Evolutionary conservation across 2,329 filamentous ascomycete genomes (phyloP).

Genomic region (Hypoxylon rubiginosum): DNA sequence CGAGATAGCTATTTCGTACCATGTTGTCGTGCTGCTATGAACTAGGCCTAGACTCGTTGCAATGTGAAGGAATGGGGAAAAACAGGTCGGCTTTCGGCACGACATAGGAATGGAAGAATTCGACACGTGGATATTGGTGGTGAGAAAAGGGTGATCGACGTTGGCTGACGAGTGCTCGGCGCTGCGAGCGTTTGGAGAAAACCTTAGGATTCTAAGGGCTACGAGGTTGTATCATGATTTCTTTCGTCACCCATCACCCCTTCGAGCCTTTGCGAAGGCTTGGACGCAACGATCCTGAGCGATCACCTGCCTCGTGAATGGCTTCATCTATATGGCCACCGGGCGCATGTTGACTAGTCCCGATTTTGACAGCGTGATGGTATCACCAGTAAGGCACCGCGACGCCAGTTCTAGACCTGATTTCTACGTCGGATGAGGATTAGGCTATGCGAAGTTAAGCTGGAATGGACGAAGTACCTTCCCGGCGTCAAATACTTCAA

Average conservation of each 20-base stretch:
- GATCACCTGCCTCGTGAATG: neutral
- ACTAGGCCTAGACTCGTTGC: conserved; percentile 2
- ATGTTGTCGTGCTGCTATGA: conserved; percentile 22
- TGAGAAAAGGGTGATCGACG: conserved; percentile 12
- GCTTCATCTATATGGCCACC: conserved; percentile 13
- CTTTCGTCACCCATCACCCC: conserved; percentile 14
- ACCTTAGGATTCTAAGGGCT: conserved; percentile 20
- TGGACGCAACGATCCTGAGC: conserved; percentile 13
- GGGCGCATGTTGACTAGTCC: conserved; percentile 24
- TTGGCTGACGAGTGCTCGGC: conserved; percentile 27
- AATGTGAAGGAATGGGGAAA: neutral
- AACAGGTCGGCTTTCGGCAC: conserved; percentile 12
- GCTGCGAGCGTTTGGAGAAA: conserved; percentile 25
- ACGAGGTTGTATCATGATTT: conserved; percentile 13
- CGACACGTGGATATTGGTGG: conserved; percentile 14
- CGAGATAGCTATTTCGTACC: conserved; percentile 20
- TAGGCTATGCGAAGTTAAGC: conserved; percentile 23
- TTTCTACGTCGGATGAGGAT: conserved; percentile 22
- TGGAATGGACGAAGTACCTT: no score
- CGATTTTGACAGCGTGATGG: conserved; percentile 30
- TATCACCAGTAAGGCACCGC: conserved; percentile 26
- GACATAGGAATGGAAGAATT: conserved; percentile 1
- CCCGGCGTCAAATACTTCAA: conserved; percentile 23
- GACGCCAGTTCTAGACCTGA: conserved; percentile 33
- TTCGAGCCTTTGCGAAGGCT: no score